phyloP scores from a whole-genome alignment of 768 basidiomycete species.

The Panaeolus cyanescens region DNA sequence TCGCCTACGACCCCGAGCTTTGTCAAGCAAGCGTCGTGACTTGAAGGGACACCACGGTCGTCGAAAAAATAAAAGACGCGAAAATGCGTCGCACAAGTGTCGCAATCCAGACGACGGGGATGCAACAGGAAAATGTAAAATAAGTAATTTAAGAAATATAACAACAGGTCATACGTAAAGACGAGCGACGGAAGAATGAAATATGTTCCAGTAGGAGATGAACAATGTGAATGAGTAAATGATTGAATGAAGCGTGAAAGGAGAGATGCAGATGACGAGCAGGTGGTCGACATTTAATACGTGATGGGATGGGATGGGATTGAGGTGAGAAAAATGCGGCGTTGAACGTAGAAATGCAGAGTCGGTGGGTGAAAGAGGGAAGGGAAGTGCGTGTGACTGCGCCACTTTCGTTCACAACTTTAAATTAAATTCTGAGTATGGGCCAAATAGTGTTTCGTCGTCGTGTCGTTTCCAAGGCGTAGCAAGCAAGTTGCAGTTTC shows the following conservation, averaged over 20 bases:
- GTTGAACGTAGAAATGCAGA: neutral
- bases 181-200: neutral
- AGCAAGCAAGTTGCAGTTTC: neutral
- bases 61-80: neutral
- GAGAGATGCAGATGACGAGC: neutral
- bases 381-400: neutral
- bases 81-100: neutral
- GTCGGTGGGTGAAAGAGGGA: neutral
- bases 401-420: neutral
- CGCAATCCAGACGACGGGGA: conserved; percentile 2
- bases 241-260: neutral
- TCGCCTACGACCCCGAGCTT: too few relatives aligned
- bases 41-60: neutral
- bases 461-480: neutral
- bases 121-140: neutral
- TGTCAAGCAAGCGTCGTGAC: too few relatives aligned
- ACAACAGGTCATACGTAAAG: neutral
- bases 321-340: neutral
- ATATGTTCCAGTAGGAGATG: neutral
- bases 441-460: neutral
- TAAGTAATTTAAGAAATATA: neutral
- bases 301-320: neutral
- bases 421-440: conserved; percentile 1
- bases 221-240: neutral
- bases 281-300: neutral